phyloP scores from a whole-genome alignment of 2,329 filamentous ascomycete species.

The Westerdykella sp. region DNA sequence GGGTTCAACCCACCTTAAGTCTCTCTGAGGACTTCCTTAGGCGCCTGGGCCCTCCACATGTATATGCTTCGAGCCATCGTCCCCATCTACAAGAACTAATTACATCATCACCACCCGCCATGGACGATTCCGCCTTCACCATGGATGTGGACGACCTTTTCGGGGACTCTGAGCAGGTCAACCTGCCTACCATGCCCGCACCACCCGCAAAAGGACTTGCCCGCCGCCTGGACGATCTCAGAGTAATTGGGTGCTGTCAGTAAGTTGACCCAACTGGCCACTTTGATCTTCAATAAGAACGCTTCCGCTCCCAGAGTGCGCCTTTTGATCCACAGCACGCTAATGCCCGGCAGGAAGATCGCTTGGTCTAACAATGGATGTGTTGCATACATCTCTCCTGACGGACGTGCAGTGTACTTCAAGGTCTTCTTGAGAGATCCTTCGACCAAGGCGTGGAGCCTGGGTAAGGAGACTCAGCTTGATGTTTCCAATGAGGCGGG shows the following conservation, averaged over 20 bases:
- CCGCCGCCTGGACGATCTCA: slow-evolving; percentile 69
- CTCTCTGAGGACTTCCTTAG: no score
- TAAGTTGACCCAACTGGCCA: slow-evolving; percentile 43
- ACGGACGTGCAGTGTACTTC: slow-evolving; percentile 65
- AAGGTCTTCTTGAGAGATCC: slow-evolving; percentile 65
- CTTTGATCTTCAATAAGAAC: no score
- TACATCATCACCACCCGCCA: slow-evolving; percentile 42
- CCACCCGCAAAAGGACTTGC: slow-evolving; percentile 61
- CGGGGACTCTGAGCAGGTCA: slow-evolving; percentile 50
- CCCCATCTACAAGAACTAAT: no score
- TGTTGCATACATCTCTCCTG: slow-evolving; percentile 71
- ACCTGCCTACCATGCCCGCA: slow-evolving; percentile 51
- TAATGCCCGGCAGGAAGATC: slow-evolving; percentile 53
- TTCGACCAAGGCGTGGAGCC: slow-evolving; percentile 64
- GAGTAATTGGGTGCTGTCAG: slow-evolving; percentile 73
- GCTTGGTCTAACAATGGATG: slow-evolving; percentile 85
- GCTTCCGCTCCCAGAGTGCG: background rate
- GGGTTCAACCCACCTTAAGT: no score
- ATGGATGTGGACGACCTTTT: slow-evolving; percentile 43
- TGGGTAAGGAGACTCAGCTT: slow-evolving; percentile 67
- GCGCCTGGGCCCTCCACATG: no score
- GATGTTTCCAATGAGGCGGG: slow-evolving; percentile 57
- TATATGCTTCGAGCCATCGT: no score
- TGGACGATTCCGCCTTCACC: slow-evolving; percentile 51
- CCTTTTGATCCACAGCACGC: background rate